Evolutionary conservation across 75 land plant genomes (phyloP), one percentile per base, ranked within the genome.

Genomic region (Selaginella moellendorffii): DNA sequence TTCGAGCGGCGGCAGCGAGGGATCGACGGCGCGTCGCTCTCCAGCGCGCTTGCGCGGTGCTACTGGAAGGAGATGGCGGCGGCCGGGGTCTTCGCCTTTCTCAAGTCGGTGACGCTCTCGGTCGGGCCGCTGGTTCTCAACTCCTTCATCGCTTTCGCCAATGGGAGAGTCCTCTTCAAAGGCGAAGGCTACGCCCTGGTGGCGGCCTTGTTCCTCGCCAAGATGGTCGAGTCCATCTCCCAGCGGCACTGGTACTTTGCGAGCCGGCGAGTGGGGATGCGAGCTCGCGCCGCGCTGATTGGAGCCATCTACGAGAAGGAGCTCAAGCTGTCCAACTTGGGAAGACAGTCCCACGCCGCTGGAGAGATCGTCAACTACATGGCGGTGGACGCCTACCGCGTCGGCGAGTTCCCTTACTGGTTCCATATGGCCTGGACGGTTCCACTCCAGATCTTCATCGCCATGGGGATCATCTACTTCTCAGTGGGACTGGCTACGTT

Each of bases 351-450:
- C 17, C 93, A 88, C 30, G 72, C 85, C 5, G 72, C 81, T 1
- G 95, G 92, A 0, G 83, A 80, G 75, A 81, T 85, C 29, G 83
- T 85, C 27, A 88, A 88, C 51, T 88, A 85, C 53, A 73, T 88
- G 12, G 81, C 82, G 0, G 79, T 88, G 1, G 95, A 88, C 71
- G 88, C 85, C 1, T 80, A 88, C 36, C 61, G 83, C 12, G 30
- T 88, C 29, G 85, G 85, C 0, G 89, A 88, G 24, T 80, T 84
- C 29, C 81, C 80, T 0, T 76, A 69, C 68, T 82, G 83, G 85
- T 52, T 85, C 23, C 93, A 91, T 68, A 53, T 54, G 2, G 31
- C 66, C 8, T 91, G 97, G 97, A 75, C 77, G 25, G 69, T 54
- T 0, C 73, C 76, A 0, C 53, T 87, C 14, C 88, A 85, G 54